Percentiles rank a stretch among this genome's conserved stretches.
Conservation (phyloP, 164 flowering plant genomes). For the Chimonanthus praecox region DNA sequence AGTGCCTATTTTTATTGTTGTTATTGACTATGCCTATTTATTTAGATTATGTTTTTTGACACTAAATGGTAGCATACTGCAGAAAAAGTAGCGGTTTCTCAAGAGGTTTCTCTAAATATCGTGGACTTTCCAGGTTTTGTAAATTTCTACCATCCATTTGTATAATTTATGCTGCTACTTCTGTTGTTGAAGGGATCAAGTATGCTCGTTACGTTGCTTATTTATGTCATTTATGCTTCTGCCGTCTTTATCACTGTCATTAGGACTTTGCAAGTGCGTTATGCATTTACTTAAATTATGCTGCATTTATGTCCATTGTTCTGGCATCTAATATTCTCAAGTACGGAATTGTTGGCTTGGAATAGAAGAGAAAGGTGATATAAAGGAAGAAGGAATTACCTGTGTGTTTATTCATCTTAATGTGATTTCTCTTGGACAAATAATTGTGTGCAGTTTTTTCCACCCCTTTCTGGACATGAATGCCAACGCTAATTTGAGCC, state of each 20-base stretch:
- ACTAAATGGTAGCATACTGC: constrained; percentile 25
- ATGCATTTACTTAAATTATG: too few species aligned
- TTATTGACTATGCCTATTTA: neutral
- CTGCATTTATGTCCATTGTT: too few species aligned
- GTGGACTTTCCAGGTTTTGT: constrained; percentile 68
- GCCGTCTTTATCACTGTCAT: neutral
- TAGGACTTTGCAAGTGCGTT: neutral
- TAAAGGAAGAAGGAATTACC: too few species aligned
- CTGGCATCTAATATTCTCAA: too few species aligned
- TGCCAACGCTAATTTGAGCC: too few species aligned
- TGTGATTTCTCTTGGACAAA: too few species aligned
- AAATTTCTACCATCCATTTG: neutral
- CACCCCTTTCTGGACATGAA: too few species aligned
- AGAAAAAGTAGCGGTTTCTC: constrained; percentile 99
- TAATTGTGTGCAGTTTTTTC: too few species aligned
- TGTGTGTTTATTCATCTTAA: too few species aligned
- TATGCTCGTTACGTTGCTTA: neutral
- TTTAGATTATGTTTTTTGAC: neutral
- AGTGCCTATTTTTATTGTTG: neutral
- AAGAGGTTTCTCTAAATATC: constrained; percentile 85
- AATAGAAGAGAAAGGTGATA: too few species aligned
- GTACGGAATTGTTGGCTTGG: too few species aligned
- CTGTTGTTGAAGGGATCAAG: neutral
- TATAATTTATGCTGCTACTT: neutral
- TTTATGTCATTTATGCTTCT: neutral